Base-by-base conservation (phyloP, 2,329 filamentous ascomycete genomes). In the Colletotrichum gloeosporioides region DNA sequence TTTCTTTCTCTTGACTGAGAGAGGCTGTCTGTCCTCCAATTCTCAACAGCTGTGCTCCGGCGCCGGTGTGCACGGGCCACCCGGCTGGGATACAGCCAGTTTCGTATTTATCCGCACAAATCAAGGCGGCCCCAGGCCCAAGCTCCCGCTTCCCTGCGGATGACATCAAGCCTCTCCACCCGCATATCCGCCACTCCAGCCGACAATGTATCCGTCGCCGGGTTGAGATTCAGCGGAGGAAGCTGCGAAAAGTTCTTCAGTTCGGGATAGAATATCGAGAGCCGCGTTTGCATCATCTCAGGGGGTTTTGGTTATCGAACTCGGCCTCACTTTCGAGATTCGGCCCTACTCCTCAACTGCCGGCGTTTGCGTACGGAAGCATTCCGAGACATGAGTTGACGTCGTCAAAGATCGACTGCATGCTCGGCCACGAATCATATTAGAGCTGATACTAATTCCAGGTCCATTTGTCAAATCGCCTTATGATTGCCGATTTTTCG, bases 21-120 rank as follows among this genome's bases (percentile, higher is more conserved):
- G 3, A 31, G 15, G 55, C 61, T 27, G 18, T 15, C 29, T 29
- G 15, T 29, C 25, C 15, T 29, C 55, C 15, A 29, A 62, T 36
- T 61, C 36, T 63, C 63, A 59, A 32, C 63, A 44, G 39, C 39
- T 57, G 44, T 13, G 22, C 64, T 63, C 59, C 70, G 63, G 59
- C 57, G 64, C 74, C 70, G 70, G 29, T 39, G 64, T 3, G 71
- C 74, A 74, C 64, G 65, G 74, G 34, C 34, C 74, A 76, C 3
- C 15, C 34, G 44, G 7, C 44, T 68, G 63, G 69, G 69, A 74
- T 74, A 34, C 59, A 62, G 32, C 25, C 57, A 74, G 74, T 76
- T 74, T 76, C 74, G 74, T 65, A 76, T 74, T 65, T 76, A 76
- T 74, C 74, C 70, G 74, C 74, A 27, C 74, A 76, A 76, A 76